phyloP scores from a whole-genome alignment of 345 rosid species.

The Ailanthus altissimus region DNA sequence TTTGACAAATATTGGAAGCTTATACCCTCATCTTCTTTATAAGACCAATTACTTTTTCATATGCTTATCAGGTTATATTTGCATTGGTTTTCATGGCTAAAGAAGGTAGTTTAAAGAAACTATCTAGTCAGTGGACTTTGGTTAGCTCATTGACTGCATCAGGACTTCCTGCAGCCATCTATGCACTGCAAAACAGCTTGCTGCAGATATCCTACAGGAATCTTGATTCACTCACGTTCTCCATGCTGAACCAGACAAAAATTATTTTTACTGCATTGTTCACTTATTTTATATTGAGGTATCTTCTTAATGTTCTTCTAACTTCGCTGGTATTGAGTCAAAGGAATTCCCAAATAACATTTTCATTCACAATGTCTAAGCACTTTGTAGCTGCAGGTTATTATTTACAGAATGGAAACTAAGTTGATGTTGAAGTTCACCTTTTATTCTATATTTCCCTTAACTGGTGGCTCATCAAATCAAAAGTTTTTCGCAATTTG shows the following conservation, averaged over 20 bases:
- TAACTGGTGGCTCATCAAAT: background rate
- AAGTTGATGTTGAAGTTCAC: background rate
- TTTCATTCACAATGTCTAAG: background rate
- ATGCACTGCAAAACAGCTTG: slow-evolving; percentile 97
- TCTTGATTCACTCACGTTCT: slow-evolving; percentile 94
- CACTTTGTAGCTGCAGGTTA: background rate
- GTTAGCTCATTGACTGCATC: slow-evolving; percentile 90
- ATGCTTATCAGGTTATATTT: slow-evolving; percentile 56
- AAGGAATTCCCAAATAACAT: background rate
- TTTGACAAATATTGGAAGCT: background rate
- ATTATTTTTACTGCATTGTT: slow-evolving; percentile 90
- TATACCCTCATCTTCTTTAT: background rate
- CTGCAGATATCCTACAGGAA: slow-evolving; percentile 94
- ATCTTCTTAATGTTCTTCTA: slow-evolving; percentile 22
- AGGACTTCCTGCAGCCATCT: slow-evolving; percentile 95
- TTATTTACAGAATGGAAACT: background rate
- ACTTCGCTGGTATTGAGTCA: background rate
- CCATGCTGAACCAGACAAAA: slow-evolving; percentile 95
- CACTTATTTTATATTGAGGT: slow-evolving; percentile 80
- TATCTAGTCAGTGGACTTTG: slow-evolving; percentile 76
- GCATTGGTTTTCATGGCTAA: slow-evolving; percentile 84
- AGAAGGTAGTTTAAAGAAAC: slow-evolving; percentile 70
- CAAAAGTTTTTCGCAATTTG: background rate
- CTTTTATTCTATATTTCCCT: background rate
- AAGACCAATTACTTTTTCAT: slow-evolving; percentile 15